These are phyloP conservation scores for Plasmodium billcollinsi DNA, from an alignment of 169 alveolate species.

Conservation along the genomic window DNA sequence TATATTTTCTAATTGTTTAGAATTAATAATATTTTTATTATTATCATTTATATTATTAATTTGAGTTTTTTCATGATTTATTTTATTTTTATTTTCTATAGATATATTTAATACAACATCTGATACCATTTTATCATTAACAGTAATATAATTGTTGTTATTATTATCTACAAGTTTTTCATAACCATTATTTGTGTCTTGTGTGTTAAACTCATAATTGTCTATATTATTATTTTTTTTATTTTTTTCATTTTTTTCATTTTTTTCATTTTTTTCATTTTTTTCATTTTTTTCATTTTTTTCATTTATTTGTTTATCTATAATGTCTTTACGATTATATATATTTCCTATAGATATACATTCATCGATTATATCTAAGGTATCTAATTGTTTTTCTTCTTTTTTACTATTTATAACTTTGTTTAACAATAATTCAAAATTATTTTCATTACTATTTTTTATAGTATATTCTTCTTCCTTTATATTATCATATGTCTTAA, in stretches of 20 bases:
- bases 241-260: neutral
- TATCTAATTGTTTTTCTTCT: constrained; percentile 27
- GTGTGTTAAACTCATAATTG: neutral
- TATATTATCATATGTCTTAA: constrained; percentile 1
- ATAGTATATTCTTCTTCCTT: neutral
- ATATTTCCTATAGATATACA: constrained; percentile 55
- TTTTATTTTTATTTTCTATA: too few relatives aligned
- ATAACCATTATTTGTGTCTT: neutral
- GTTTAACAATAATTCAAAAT: constrained; percentile 10
- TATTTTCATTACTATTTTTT: constrained; percentile 15
- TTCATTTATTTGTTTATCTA: too few relatives aligned
- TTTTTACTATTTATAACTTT: constrained; percentile 37
- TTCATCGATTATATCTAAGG: constrained; percentile 58
- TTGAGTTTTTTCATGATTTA: too few relatives aligned
- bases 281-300: neutral
- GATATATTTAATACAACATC: too few relatives aligned
- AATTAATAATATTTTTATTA: too few relatives aligned
- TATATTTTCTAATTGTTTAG: neutral
- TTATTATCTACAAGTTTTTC: too few relatives aligned
- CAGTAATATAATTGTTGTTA: too few relatives aligned
- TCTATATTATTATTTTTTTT: neutral
- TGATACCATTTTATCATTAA: too few relatives aligned
- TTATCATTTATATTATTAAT: constrained; percentile 24
- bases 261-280: neutral
- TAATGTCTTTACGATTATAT: constrained; percentile 11